Conservation (phyloP, 2,329 filamentous ascomycete genomes). For the Scolecobasidium constrictum region DNA sequence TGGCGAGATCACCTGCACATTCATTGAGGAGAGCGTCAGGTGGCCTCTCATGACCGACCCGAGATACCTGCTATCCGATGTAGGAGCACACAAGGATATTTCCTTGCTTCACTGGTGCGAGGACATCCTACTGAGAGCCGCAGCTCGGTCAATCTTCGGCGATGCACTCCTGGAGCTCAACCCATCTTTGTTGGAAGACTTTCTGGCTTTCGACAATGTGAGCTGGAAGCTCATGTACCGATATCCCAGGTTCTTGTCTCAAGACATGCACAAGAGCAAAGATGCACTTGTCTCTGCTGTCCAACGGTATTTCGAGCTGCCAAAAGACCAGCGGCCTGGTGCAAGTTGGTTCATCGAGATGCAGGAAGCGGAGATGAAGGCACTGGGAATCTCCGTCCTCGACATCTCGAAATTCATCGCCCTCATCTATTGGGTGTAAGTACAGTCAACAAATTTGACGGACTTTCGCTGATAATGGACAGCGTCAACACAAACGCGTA, state of each 20-base stretch:
- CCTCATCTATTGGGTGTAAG: neutral
- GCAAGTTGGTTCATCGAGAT: conserved; percentile 1
- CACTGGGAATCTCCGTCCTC: neutral
- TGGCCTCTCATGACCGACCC: no score
- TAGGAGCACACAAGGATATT: no score
- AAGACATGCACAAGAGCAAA: neutral
- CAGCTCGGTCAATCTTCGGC: neutral
- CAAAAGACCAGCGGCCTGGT: neutral
- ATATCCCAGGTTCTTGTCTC: neutral
- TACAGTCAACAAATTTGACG: no score
- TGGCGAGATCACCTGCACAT: no score
- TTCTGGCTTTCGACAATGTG: neutral
- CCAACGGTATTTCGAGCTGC: neutral
- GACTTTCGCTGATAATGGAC: no score
- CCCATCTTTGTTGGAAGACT: neutral
- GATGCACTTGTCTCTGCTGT: neutral
- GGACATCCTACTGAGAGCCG: neutral
- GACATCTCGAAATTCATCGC: neutral
- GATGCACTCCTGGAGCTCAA: neutral
- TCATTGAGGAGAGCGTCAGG: no score
- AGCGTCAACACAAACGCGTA: neutral
- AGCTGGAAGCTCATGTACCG: neutral
- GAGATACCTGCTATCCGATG: no score
- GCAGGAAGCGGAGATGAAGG: neutral
- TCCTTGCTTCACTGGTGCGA: no score